Conservation (phyloP, 139 green algal genomes). For the Pseudopediastrum boryanum region DNA sequence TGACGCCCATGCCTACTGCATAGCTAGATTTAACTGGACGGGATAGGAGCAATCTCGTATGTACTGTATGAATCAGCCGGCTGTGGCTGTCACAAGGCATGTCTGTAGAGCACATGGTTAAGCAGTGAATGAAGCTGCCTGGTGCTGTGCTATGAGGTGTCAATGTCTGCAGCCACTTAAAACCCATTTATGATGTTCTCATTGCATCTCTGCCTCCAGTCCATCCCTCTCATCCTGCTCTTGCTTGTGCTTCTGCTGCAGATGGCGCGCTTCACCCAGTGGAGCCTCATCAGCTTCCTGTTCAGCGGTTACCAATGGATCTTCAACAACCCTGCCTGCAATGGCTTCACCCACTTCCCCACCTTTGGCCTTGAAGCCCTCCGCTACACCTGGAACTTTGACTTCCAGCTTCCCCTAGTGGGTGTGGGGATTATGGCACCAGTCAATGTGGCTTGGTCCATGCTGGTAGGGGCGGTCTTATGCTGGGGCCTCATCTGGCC, state of each 20-base stretch:
- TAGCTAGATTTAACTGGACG: no score
- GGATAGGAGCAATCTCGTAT: no score
- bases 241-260: neutral
- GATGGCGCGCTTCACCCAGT: slow-evolving; percentile 34
- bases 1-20: no score
- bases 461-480: neutral
- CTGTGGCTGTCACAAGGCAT: no score
- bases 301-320: slow-evolving; percentile 41
- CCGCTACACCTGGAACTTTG: slow-evolving; percentile 16
- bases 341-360: slow-evolving; percentile 33
- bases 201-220: neutral
- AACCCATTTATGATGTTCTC: no score
- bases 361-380: slow-evolving; percentile 29
- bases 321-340: slow-evolving; percentile 40
- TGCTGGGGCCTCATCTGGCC: slow-evolving; percentile 34
- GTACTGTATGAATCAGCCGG: no score
- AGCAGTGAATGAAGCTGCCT: no score
- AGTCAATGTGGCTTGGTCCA: slow-evolving; percentile 19
- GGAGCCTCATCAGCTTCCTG: slow-evolving; percentile 22
- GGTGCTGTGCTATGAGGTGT: no score
- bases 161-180: no score
- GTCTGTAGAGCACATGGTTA: no score
- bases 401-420: slow-evolving; percentile 26
- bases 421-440: slow-evolving; percentile 29
- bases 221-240: neutral